Conservation (phyloP, 108 stramenopile species). For the Cyclotella choctawhatcheeana region DNA sequence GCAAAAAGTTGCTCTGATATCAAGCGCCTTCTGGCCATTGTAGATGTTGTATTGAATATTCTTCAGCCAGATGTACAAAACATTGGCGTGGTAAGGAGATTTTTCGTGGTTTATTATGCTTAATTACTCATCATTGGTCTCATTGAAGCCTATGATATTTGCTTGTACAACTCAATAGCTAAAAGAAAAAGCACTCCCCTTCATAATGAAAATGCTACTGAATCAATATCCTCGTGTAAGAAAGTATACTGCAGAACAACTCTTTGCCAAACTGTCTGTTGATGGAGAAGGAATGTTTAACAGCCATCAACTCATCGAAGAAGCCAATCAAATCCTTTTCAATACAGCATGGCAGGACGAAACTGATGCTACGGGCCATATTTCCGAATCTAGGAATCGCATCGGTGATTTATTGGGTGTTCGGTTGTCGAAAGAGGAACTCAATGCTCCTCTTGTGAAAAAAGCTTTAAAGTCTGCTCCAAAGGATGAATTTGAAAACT, state of each 20-base stretch:
- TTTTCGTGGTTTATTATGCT: not conserved
- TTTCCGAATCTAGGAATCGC: slow-evolving; percentile 41
- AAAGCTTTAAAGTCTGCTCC: slow-evolving; percentile 4
- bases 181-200: slow-evolving; percentile 53
- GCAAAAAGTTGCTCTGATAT: slow-evolving; percentile 70
- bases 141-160: not conserved
- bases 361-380: slow-evolving; percentile 29
- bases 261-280: slow-evolving; percentile 84
- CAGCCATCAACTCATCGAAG: slow-evolving; percentile 29
- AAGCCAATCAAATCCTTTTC: slow-evolving; percentile 48
- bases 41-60: slow-evolving; percentile 66
- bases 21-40: slow-evolving; percentile 66
- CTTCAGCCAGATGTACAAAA: slow-evolving; percentile 47
- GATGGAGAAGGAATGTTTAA: slow-evolving; percentile 39
- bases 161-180: slow-evolving; percentile 17
- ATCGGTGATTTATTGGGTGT: slow-evolving; percentile 52
- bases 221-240: slow-evolving; percentile 93
- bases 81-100: slow-evolving; percentile 40
- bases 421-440: slow-evolving; percentile 26
- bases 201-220: slow-evolving; percentile 71
- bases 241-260: slow-evolving; percentile 81
- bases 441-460: slow-evolving; percentile 20
- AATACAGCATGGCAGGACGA: slow-evolving; percentile 57
- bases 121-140: not conserved
- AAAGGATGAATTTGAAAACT: slow-evolving; percentile 58